Evolutionary conservation across 306 rosid species (phyloP), one percentile per base, ranked within the genome.

Genomic region (Alnus glutinosa): DNA sequence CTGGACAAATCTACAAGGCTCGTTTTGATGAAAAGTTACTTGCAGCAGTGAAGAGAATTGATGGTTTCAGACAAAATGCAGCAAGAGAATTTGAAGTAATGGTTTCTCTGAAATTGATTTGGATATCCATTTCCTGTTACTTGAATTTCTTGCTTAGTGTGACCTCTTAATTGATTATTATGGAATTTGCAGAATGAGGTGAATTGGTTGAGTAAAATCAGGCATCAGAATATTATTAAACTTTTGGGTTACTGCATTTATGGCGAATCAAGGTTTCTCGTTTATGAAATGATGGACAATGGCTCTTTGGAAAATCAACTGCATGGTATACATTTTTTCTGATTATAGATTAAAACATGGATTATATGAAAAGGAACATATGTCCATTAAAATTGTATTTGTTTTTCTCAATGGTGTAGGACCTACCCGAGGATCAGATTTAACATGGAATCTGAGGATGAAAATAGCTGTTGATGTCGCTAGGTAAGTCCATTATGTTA

Each of bases 401-500:
- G 49, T 42, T 75, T 78, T 71, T 48, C 13, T 67, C 79, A 75
- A 71, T 78, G 39, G 4, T 78, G 44, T 74, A 94, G 98, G 98
- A 71, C 89, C 97, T 59, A 81, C 77, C 73, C 83, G 15, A 3
- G 97, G 93, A 75, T 88, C 93, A 28, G 79, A 86, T 75, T 83
- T 94, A 82, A 88, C 93, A 48, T 94, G 97, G 98, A 72, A 86
- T 83, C 85, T 94, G 61, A 89, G 97, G 49, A 85, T 94, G 85
- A 89, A 86, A 87, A 89, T 94, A 18, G 97, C 97, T 14, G 81
- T 92, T 74, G 97, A 91, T 85, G 86, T 92, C 81, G 95, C 97
- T 9, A 87, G 95, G 98, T 91, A 82, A 82, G 72, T 81, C 75
- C 71, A 51, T 66, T 70, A 48, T 10, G 6, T 77, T 37, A 55